Evolutionary conservation across 139 green algal genomes (phyloP).

Genomic region (Haematococcus sp.): DNA sequence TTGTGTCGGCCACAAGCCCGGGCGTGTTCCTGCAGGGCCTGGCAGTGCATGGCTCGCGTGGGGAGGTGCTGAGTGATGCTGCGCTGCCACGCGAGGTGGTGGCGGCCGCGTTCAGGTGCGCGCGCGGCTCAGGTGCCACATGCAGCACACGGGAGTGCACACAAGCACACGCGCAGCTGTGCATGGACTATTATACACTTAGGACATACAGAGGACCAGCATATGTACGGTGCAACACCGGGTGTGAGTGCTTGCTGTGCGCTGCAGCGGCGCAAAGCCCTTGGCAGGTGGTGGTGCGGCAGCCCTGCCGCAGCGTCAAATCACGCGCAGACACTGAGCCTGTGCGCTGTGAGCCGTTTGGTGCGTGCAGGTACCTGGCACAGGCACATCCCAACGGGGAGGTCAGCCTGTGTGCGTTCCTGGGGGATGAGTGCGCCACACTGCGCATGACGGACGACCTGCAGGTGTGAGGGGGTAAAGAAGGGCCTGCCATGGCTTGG

Average conservation of each 20-base stretch:
- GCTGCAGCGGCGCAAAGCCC: too few relatives aligned
- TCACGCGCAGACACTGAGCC: too few relatives aligned
- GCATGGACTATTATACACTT: too few relatives aligned
- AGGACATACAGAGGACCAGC: too few relatives aligned
- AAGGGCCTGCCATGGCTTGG: background rate
- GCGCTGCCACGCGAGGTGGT: constrained; percentile 59
- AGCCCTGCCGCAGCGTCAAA: too few relatives aligned
- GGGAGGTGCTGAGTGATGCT: constrained; percentile 38
- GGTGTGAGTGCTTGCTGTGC: too few relatives aligned
- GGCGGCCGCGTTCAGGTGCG: constrained; percentile 53
- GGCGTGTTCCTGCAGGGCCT: constrained; percentile 87
- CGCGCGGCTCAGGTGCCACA: background rate
- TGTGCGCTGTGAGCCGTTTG: too few relatives aligned
- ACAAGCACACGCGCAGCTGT: too few relatives aligned
- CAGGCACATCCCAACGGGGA: background rate
- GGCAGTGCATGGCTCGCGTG: constrained; percentile 33
- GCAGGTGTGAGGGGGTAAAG: constrained; percentile 1
- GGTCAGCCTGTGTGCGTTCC: constrained; percentile 69
- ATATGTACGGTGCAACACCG: too few relatives aligned
- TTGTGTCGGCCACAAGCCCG: constrained; percentile 55
- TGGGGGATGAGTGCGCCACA: constrained; percentile 85
- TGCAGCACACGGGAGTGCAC: background rate
- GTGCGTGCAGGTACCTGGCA: constrained; percentile 48
- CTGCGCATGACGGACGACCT: constrained; percentile 64
- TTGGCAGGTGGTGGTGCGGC: too few relatives aligned